Conservation (phyloP, 2,329 filamentous ascomycete species). For the Fusarium euwallaceae region DNA sequence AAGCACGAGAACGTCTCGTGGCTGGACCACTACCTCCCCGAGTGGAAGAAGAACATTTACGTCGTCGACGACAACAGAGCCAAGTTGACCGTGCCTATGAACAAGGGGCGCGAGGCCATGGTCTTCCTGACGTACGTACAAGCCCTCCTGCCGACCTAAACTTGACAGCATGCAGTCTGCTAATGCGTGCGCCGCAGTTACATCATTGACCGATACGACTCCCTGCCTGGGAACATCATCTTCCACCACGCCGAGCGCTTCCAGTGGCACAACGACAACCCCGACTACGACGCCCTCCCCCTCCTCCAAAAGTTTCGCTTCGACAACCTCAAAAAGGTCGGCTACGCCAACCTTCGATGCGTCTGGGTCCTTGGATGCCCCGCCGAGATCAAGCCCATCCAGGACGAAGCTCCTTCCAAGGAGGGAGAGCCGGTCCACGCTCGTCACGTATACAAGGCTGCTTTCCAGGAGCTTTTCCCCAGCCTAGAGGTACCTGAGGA, state of each 20-base stretch:
- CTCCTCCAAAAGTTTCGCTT: conserved; percentile 63
- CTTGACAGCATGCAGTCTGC: background rate
- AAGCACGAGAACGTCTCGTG: conserved; percentile 54
- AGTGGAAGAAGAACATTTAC: conserved; percentile 68
- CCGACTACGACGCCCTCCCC: conserved; percentile 66
- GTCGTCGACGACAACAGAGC: conserved; percentile 64
- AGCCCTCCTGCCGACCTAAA: background rate
- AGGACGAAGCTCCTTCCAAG: conserved; percentile 53
- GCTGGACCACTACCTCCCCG: conserved; percentile 56
- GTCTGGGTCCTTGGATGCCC: conserved; percentile 70
- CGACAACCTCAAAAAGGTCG: conserved; percentile 63
- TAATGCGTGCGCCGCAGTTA: conserved; percentile 49
- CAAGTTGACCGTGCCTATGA: conserved; percentile 61
- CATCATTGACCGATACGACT: conserved; percentile 64
- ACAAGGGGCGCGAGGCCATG: conserved; percentile 67
- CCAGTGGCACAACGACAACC: conserved; percentile 68
- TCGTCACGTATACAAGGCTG: conserved; percentile 57
- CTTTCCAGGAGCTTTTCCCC: conserved; percentile 59
- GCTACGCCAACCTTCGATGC: conserved; percentile 73
- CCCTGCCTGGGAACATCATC: conserved; percentile 58
- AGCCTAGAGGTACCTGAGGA: conserved; percentile 59
- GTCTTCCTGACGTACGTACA: conserved; percentile 60
- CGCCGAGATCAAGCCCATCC: conserved; percentile 58
- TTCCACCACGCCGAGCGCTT: conserved; percentile 64
- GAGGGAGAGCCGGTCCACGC: conserved; percentile 52